Percentiles rank a stretch among this genome's conserved stretches.
These are phyloP conservation scores for Mycosarcoma maydis DNA, from an alignment of 1,284 basidiomycete species.

Conservation along the genomic window DNA sequence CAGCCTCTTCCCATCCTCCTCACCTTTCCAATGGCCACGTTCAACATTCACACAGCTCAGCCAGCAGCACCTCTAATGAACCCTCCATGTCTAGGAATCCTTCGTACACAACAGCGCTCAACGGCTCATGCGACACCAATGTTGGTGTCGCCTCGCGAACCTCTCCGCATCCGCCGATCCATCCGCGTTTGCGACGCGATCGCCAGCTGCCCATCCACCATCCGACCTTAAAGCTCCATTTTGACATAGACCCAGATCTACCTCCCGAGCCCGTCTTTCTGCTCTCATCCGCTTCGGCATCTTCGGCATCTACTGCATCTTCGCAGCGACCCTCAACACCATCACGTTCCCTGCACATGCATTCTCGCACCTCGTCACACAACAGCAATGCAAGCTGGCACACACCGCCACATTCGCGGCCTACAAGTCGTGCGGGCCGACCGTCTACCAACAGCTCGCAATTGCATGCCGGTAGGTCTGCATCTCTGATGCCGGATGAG, in stretches of 20 bases:
- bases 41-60: constrained; percentile 1
- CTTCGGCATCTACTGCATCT: background rate
- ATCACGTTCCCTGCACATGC: constrained; percentile 14
- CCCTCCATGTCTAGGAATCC: constrained; percentile 3
- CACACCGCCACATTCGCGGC: constrained; percentile 35
- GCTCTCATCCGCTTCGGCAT: background rate
- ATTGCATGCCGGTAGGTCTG: constrained; percentile 12
- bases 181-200: constrained; percentile 9
- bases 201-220: constrained; percentile 54
- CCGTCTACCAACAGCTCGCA: constrained; percentile 8
- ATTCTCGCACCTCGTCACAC: constrained; percentile 29
- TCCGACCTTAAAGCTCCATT: constrained; percentile 57
- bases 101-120: constrained; percentile 1
- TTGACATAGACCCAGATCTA: constrained; percentile 47
- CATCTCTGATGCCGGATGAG: constrained; percentile 13
- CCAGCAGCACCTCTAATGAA: background rate
- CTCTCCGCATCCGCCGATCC: constrained; percentile 10
- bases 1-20: constrained; percentile 9
- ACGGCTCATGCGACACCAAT: constrained; percentile 8
- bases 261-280: constrained; percentile 22
- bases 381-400: constrained; percentile 22
- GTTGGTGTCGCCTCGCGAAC: background rate
- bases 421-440: constrained; percentile 33
- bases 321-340: constrained; percentile 27
- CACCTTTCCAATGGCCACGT: constrained; percentile 2